Base-by-base conservation (phyloP, 192 early-diverging fungal species). In the Kickxella alabastrina region DNA sequence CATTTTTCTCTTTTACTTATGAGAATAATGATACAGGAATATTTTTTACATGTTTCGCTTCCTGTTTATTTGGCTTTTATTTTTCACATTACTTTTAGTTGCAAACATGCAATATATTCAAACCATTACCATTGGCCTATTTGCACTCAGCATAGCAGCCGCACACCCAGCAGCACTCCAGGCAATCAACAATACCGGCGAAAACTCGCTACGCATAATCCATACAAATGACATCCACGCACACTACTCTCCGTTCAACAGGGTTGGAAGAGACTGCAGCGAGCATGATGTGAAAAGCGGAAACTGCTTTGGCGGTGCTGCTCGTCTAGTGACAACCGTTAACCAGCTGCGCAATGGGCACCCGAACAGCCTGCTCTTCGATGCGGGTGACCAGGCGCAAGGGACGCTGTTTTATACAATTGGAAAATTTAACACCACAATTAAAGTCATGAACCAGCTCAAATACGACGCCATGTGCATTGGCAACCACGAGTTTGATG, bases 401-500 rank as follows among this genome's bases (percentile, higher is more conserved):
- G 74, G 88, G 34, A 87, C 82, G 10, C 65, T 86, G 32, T 87
- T 90, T 59, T 88, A 83, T 62, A 86, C 77, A 68, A n/a, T 72
- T 52, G 52, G 56, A 55, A 43, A 78, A 52, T 46, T 79, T 65
- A 65, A 65, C 52, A 58, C 56, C 24, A 58, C 63, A 2, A 54
- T 59, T 2, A 57, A 81, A 22, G 64, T 84, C 21, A 82, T 88
- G 80, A 85, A 88, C 62, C 62, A 65, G 25, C 68, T 90, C 13
- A 66, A 67, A 25, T 87, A 87, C 67, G 80, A 86, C 50, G 73
- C 79, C 35, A 72, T 79, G 65, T 56, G 65, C 26, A 52, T 83
- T 17, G 80, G 82, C 21, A 83, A 85, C 55, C 88, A 87, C 61
- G 85, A 90, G 60, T 87, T 86, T 60, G 88, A 90, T 75, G 74